phyloP scores from a whole-genome alignment of 2,329 filamentous ascomycete species.

The Scytalidium lignicola region DNA sequence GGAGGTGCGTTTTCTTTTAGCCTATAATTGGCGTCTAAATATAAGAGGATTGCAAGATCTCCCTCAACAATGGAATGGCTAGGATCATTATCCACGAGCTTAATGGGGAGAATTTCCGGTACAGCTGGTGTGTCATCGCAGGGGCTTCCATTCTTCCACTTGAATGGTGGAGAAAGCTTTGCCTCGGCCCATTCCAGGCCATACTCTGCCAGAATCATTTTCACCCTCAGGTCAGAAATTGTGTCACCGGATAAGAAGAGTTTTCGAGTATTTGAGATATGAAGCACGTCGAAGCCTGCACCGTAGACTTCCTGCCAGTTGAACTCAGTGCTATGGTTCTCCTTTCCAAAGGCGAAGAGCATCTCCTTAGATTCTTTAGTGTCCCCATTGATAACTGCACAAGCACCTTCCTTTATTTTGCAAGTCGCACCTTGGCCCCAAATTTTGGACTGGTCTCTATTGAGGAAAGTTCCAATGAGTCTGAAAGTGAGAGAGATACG shows the following conservation, averaged over 20 bases:
- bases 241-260: constrained; percentile 45
- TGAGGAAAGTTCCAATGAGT: constrained; percentile 79
- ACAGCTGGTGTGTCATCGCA: constrained; percentile 10
- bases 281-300: constrained; percentile 75
- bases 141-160: constrained; percentile 21
- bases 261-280: constrained; percentile 40
- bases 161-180: constrained; percentile 20
- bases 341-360: constrained; percentile 73
- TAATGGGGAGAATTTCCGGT: constrained; percentile 32
- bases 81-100: constrained; percentile 51
- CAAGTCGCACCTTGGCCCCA: constrained; percentile 86
- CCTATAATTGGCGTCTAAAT: constrained; percentile 53
- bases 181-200: constrained; percentile 34
- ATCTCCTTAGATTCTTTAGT: constrained; percentile 60
- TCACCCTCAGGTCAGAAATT: constrained; percentile 44
- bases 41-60: constrained; percentile 49
- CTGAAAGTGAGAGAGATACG: constrained; percentile 93
- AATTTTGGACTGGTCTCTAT: constrained; percentile 58
- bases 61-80: constrained; percentile 43
- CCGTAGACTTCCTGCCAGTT: constrained; percentile 76
- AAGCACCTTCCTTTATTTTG: constrained; percentile 59
- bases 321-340: constrained; percentile 72
- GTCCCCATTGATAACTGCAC: constrained; percentile 64
- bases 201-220: constrained; percentile 44
- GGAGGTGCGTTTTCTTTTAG: neutral